Percentiles rank a stretch among this genome's conserved stretches.
phyloP scores from a whole-genome alignment of 371 early-diverging fungal species.

The Blastocladiella emersonii region DNA sequence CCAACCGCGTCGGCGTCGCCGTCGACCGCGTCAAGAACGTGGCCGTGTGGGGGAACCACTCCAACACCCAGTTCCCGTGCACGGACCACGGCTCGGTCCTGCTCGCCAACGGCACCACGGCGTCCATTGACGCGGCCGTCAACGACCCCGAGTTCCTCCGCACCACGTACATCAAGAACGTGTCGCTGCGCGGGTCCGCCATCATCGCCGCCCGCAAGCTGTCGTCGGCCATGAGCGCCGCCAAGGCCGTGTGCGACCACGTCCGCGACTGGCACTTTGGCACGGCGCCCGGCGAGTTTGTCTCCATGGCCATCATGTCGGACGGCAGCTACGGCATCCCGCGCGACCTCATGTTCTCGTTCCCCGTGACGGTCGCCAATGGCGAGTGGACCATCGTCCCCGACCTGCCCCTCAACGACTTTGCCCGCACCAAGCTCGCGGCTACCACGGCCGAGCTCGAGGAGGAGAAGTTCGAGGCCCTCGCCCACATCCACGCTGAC shows the following conservation, averaged over 20 bases:
- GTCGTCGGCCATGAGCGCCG: slow-evolving; percentile 7
- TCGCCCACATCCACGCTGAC: neutral
- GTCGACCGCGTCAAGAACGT: slow-evolving; percentile 1
- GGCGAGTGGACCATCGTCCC: neutral
- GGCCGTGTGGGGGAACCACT: slow-evolving; percentile 4
- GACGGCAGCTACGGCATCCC: slow-evolving; percentile 1
- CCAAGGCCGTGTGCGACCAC: neutral
- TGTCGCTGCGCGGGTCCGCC: slow-evolving; percentile 1
- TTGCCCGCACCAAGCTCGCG: neutral
- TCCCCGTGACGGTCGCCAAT: neutral
- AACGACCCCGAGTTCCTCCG: neutral
- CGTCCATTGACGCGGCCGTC: neutral
- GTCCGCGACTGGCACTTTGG: neutral
- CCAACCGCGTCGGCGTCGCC: neutral
- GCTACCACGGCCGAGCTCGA: neutral
- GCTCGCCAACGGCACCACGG: neutral
- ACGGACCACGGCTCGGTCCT: neutral
- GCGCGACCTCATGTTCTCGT: neutral
- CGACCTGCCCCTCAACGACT: neutral
- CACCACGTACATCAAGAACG: neutral
- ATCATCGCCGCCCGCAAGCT: slow-evolving; percentile 5
- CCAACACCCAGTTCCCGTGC: slow-evolving; percentile 5
- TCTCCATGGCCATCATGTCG: slow-evolving; percentile 3
- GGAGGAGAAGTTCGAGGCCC: neutral
- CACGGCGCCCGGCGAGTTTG: neutral